Base-by-base conservation (phyloP, 495 filamentous ascomycete genomes). In the Amniculicola lignicola region DNA sequence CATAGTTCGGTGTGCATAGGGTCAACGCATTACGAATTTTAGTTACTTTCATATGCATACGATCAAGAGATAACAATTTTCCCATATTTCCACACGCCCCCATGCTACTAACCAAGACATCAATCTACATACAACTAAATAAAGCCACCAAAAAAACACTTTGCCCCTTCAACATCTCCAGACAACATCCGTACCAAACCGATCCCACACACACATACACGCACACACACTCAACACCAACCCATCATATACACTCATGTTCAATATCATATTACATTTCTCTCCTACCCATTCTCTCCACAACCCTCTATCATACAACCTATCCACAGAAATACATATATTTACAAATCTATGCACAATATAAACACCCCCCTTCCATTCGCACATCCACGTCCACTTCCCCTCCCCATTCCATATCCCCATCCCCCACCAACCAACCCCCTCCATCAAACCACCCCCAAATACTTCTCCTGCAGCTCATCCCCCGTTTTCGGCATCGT, bases 401-500 rank as follows among this genome's bases (percentile, higher is more conserved):
- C 7, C 4, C 16, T 9, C 33, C n/a, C 2, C 4, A 14, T 2
- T 4, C 19, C n/a, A 16, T 44, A 45, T 47, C 22, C 21, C 48
- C 50, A 35, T n/a, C 16, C 19, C 29, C 25, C 24, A 54, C 28
- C 37, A 24, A 41, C 23, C 29, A 33, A 52, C 18, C 3, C 35
- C 21, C 9, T 36, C 44, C 27, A n/a, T 25, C 44, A 54, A 21
- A 35, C 38, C 11, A 25, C 28, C 2, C 16, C 23, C 37, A 67
- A 51, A 29, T 37, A 54, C 50, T 35, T 38, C 29, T 50, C 61
- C 67, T 79, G 74, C 56, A 68, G 14, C 25, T 40, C n/a, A 62
- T 77, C 72, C 41, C 71, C 65, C 24, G 41, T 51, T 43, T 54
- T 67, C 27, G 81, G 82, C 78, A 86, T 81, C 25, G 72, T 71